These are phyloP conservation scores for Salicornia ramosissima DNA, from an alignment of 148 eudicot species.

Conservation along the genomic window DNA sequence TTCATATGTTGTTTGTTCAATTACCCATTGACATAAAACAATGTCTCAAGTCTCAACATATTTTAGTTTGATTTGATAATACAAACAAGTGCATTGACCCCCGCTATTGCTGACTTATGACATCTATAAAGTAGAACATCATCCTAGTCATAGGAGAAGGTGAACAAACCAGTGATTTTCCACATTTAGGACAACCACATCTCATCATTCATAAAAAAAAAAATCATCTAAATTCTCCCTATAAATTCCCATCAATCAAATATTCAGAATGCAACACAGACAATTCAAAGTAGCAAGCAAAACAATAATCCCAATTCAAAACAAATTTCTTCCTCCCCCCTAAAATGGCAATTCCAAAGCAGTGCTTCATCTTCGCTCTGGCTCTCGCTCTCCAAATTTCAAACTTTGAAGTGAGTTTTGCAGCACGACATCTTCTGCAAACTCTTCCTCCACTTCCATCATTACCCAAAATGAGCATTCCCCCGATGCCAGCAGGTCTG, in stretches of 20 bases:
- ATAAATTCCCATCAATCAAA: constrained; percentile 17
- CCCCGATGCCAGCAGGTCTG: constrained; percentile 10
- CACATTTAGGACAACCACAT: constrained; percentile 28
- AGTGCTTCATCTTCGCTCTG: constrained; percentile 20
- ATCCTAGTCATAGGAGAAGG: constrained; percentile 13
- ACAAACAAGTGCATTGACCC: background rate
- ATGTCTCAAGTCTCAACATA: too few species aligned
- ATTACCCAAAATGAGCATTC: constrained; percentile 20
- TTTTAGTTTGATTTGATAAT: background rate
- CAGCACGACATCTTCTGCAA: constrained; percentile 28
- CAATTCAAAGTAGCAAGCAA: background rate
- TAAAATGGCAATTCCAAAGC: constrained; percentile 19
- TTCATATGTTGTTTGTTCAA: background rate
- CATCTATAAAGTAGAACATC: background rate
- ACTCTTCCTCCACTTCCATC: constrained; percentile 29
- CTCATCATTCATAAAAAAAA: constrained; percentile 4
- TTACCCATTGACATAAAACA: background rate
- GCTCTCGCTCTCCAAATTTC: constrained; percentile 20
- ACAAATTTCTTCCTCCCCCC: background rate
- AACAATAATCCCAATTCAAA: background rate
- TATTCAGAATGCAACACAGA: background rate
- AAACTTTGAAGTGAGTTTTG: constrained; percentile 22
- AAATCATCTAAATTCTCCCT: background rate
- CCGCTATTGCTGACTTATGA: background rate
- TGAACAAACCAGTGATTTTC: constrained; percentile 24